phyloP scores from a whole-genome alignment of 2,329 filamentous ascomycete species.

The Fusarium cyanostomum region DNA sequence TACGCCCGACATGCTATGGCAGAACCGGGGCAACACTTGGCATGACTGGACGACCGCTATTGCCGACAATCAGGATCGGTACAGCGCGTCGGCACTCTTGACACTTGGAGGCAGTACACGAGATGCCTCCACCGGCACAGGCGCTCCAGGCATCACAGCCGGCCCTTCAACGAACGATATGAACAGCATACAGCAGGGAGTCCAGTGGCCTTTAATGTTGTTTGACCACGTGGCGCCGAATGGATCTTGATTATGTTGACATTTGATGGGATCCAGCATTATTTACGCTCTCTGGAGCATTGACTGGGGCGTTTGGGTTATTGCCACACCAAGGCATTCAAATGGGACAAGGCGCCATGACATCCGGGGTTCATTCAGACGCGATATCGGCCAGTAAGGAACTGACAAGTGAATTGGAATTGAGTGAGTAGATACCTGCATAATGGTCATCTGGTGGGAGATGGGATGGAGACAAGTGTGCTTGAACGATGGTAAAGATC shows the following conservation, averaged over 20 bases:
- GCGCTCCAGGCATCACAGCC: constrained; percentile 24
- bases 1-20: constrained; percentile 47
- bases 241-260: constrained; percentile 35
- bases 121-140: constrained; percentile 24
- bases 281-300: constrained; percentile 24
- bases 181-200: constrained; percentile 40
- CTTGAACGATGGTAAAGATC: constrained; percentile 3
- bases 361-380: constrained; percentile 4
- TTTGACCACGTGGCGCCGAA: constrained; percentile 43
- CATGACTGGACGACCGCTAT: constrained; percentile 65
- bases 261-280: constrained; percentile 7
- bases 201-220: constrained; percentile 47
- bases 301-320: constrained; percentile 27
- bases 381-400: background rate
- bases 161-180: constrained; percentile 40
- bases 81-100: constrained; percentile 59
- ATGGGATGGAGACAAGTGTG: background rate
- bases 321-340: constrained; percentile 9
- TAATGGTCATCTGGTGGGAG: constrained; percentile 9
- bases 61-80: constrained; percentile 59
- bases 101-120: constrained; percentile 52
- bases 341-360: constrained; percentile 12
- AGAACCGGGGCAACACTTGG: constrained; percentile 57
- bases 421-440: constrained; percentile 14
- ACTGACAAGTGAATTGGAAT: constrained; percentile 24